These are phyloP conservation scores for Fusarium caatingaense DNA, from an alignment of 2,329 filamentous ascomycete species.

Conservation along the genomic window DNA sequence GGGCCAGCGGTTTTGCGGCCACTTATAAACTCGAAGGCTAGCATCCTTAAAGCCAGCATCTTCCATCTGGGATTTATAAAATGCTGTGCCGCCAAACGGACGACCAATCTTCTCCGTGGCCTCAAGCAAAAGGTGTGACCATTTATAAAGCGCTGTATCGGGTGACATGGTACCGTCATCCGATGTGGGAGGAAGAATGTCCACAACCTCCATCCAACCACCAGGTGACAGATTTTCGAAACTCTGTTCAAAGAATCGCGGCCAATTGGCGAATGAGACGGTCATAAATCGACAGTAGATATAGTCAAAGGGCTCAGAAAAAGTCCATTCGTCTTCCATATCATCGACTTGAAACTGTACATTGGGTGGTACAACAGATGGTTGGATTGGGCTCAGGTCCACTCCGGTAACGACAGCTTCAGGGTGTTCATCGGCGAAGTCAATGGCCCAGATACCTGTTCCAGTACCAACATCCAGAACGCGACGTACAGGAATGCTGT, in stretches of 20 bases:
- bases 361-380: conserved; percentile 38
- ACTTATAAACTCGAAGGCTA: conserved; percentile 56
- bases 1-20: conserved; percentile 62
- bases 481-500: not conserved
- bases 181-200: conserved; percentile 21
- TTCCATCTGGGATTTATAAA: conserved; percentile 49
- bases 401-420: conserved; percentile 28
- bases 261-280: conserved; percentile 33
- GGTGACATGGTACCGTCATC: conserved; percentile 23
- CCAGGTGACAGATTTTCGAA: conserved; percentile 32
- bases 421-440: conserved; percentile 40
- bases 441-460: conserved; percentile 44
- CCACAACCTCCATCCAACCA: conserved; percentile 43
- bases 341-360: conserved; percentile 43
- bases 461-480: conserved; percentile 45
- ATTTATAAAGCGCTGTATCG: conserved; percentile 33
- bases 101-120: conserved; percentile 45
- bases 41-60: conserved; percentile 64
- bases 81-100: conserved; percentile 37
- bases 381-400: conserved; percentile 39
- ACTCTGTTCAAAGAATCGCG: conserved; percentile 36
- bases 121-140: conserved; percentile 42
- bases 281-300: conserved; percentile 42
- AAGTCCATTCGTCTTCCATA: conserved; percentile 43
- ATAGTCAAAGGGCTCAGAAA: conserved; percentile 39